Base-by-base conservation (phyloP, 2,329 filamentous ascomycete genomes). In the Bipolaris bicolor region DNA sequence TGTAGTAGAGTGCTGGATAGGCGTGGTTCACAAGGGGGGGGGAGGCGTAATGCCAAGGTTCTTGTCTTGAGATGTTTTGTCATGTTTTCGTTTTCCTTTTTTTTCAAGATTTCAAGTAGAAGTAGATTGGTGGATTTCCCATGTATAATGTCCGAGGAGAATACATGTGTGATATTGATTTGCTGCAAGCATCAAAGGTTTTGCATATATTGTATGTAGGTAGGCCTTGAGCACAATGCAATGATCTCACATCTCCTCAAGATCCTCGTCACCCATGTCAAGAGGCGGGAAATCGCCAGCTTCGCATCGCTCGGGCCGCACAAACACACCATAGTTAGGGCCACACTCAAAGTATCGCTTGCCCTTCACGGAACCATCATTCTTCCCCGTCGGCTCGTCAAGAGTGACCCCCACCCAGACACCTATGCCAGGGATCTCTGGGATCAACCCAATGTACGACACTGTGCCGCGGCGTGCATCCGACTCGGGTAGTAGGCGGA, bases 321-420 rank as follows among this genome's bases (percentile, higher is more conserved):
- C 90, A 77, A 95, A 92, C 18, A 92, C 88, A 33, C 91, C 91
- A 66, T 86, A 86, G 74, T 92, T 93, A 57, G 86, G 78, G 61
- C 80, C 74, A 52, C 87, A 88, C 49, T 84, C 81, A 83, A 92
- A 95, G 77, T 93, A 94, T 63, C 87, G 82, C 63, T 80, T 86
- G 7, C 83, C 84, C 55, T 78, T 77, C 64, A 92, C 86, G 66
- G 86, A 88, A 58, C 91, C 91, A 74, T 94, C 90, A 70, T 94
- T 95, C 81, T 90, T 91, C 54, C 90, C 91, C 41, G 89, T 88
- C 1, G 91, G 90, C 77, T 94, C 90, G 72, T 94, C 90, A 51
- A 93, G 83, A 22, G 74, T 73, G 50, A 95, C 80, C 39, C 90
- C 91, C 18, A 94, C 81, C 91, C 91, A 95, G 79, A 77, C 60